phyloP scores from a whole-genome alignment of 2,329 filamentous ascomycete genomes.

The Paraconiothyrium sp. region DNA sequence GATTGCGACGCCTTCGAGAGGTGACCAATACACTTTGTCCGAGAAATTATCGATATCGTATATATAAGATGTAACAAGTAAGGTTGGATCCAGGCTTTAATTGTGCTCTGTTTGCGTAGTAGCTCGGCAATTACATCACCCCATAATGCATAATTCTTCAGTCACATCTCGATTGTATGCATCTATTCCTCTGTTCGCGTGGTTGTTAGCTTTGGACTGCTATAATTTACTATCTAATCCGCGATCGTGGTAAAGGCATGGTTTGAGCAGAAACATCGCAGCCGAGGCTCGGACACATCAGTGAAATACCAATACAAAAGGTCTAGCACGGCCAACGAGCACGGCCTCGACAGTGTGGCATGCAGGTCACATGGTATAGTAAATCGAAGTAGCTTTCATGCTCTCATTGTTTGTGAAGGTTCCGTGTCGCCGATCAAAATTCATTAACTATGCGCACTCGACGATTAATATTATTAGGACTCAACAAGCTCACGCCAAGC shows the following conservation, averaged over 20 bases:
- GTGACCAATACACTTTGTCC: background rate
- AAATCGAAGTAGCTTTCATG: background rate
- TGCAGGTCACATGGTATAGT: background rate
- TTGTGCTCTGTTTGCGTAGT: no score
- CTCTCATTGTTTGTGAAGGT: background rate
- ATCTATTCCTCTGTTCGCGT: background rate
- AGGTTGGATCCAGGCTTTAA: no score
- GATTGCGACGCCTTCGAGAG: background rate
- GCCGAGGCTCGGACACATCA: background rate
- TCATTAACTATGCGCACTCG: background rate
- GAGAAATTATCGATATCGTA: background rate
- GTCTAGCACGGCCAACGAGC: no score
- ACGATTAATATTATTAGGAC: no score
- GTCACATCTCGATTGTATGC: background rate
- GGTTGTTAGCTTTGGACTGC: background rate
- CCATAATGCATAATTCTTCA: background rate
- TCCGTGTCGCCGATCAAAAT: background rate
- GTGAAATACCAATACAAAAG: background rate
- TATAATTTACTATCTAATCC: background rate
- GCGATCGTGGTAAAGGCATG: background rate
- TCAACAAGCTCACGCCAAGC: no score
- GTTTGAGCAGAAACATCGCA: background rate
- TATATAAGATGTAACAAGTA: background rate
- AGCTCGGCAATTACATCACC: no score
- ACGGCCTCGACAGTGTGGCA: background rate